Evolutionary conservation across 352 stramenopile species (phyloP), one percentile per base, ranked within the genome.

Genomic region (Phytophthora tentaculata): DNA sequence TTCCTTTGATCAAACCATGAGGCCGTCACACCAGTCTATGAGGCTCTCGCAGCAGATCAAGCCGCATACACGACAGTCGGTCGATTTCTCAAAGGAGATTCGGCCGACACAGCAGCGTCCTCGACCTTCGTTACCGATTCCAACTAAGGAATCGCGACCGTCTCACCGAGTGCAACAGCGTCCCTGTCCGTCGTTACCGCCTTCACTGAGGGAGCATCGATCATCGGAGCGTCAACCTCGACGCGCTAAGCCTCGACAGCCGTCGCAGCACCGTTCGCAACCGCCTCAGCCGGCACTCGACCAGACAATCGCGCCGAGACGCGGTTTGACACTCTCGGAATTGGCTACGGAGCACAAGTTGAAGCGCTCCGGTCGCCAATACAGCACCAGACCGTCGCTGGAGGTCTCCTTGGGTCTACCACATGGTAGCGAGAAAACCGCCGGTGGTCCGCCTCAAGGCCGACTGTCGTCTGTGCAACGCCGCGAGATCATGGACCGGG

Each of bases 1-100:
- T 17, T 23, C n/a, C 5, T 71, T 71, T 28, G 63, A 66, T 20
- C 62, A 69, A 24, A 69, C 47, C 37, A 55, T 69, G 54, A 69
- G 54, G 16, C 35, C 48, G 35, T 54, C 49, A 9, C 24, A 56
- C 10, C 61, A 69, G 41, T 64, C 43, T 29, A 55, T 60, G 54
- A 69, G 45, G 7, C 24, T 54, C 7, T 58, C 49, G 24, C 23
- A 56, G 13, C 62, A 64, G 22, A 23, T 51, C 39, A 66, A 60
- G 23, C 26, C 59, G 17, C 44, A 28, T 37, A 19, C 29, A 29
- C 49, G 48, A 12, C 60, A 59, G 23, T 67, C 49, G 28, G 39
- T 49, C 10, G 50, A 49, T 26, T 54, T 48, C n/a, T 61, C 60
- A 4, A 60, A 41, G 45, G 60, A 67, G 37, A 17, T 50, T 43